These are phyloP conservation scores for Pseudogymnoascus sp. DNA, from an alignment of 2,329 filamentous ascomycete species.

Conservation along the genomic window DNA sequence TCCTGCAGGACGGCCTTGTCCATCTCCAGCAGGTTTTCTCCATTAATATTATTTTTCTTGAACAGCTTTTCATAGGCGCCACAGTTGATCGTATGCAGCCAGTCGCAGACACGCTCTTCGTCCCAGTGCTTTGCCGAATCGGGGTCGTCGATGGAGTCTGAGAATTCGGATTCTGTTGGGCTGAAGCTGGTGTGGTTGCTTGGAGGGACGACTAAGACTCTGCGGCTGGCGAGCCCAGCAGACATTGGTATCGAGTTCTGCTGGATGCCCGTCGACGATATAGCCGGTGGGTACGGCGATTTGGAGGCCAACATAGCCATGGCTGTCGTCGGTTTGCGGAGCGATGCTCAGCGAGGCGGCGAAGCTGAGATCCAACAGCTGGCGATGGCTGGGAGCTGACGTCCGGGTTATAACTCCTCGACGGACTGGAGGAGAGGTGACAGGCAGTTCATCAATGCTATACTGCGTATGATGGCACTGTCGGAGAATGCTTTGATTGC, in stretches of 20 bases:
- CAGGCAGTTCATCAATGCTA: constrained; percentile 7
- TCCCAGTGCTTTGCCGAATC: constrained; percentile 81
- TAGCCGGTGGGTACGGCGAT: constrained; percentile 56
- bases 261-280: constrained; percentile 40
- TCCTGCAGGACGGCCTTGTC: constrained; percentile 95
- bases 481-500: not conserved
- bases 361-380: not conserved
- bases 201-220: constrained; percentile 42
- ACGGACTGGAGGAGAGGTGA: not conserved
- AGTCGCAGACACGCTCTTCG: constrained; percentile 85
- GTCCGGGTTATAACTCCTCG: constrained; percentile 7
- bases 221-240: constrained; percentile 46
- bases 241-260: constrained; percentile 41
- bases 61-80: constrained; percentile 90
- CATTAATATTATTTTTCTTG: constrained; percentile 90
- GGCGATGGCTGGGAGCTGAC: not conserved
- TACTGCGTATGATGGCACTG: not conserved
- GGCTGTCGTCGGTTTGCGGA: not conserved
- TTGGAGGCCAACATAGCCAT: constrained; percentile 80
- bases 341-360: not conserved
- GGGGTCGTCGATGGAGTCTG: constrained; percentile 64
- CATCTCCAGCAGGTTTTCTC: constrained; percentile 92
- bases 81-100: constrained; percentile 84
- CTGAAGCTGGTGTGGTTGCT: constrained; percentile 56
- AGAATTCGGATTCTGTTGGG: constrained; percentile 89